These are phyloP conservation scores for Phytophthora ramorum DNA, from an alignment of 352 stramenopile genomes.

Conservation along the genomic window DNA sequence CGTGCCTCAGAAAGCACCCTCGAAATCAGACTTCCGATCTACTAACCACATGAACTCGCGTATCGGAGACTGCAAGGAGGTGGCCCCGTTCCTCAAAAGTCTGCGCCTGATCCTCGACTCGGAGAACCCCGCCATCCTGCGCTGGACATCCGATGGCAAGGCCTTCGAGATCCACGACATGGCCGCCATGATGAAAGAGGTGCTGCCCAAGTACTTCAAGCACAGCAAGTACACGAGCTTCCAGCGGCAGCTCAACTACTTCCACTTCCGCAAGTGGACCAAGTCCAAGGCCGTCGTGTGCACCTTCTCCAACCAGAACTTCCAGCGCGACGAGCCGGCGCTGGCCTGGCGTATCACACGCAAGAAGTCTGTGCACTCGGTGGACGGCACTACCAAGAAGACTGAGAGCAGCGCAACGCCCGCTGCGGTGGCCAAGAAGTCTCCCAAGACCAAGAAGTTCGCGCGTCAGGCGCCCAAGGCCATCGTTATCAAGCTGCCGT, in stretches of 20 bases:
- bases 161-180: slow-evolving; percentile 83
- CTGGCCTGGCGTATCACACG: slow-evolving; percentile 69
- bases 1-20: slow-evolving; percentile 17
- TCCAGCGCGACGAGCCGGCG: slow-evolving; percentile 64
- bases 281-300: slow-evolving; percentile 82
- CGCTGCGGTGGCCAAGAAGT: not conserved
- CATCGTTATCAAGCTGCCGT: slow-evolving; percentile 52
- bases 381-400: not conserved
- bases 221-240: slow-evolving; percentile 94
- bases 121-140: slow-evolving; percentile 53
- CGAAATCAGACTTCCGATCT: slow-evolving; percentile 9
- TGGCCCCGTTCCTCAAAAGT: slow-evolving; percentile 76
- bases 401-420: not conserved
- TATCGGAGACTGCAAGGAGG: slow-evolving; percentile 40
- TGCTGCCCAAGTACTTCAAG: slow-evolving; percentile 95
- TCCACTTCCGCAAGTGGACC: slow-evolving; percentile 93
- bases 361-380: slow-evolving; percentile 53
- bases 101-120: slow-evolving; percentile 66
- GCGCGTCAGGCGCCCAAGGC: slow-evolving; percentile 2
- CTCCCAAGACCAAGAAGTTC: slow-evolving; percentile 19
- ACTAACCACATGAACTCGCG: not conserved
- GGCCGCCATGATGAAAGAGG: slow-evolving; percentile 69
- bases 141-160: slow-evolving; percentile 60
- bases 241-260: slow-evolving; percentile 95
- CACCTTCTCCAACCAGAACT: slow-evolving; percentile 77